These are phyloP conservation scores for Cystobasidium sp. DNA, from an alignment of 1,284 basidiomycete genomes.

Conservation along the genomic window DNA sequence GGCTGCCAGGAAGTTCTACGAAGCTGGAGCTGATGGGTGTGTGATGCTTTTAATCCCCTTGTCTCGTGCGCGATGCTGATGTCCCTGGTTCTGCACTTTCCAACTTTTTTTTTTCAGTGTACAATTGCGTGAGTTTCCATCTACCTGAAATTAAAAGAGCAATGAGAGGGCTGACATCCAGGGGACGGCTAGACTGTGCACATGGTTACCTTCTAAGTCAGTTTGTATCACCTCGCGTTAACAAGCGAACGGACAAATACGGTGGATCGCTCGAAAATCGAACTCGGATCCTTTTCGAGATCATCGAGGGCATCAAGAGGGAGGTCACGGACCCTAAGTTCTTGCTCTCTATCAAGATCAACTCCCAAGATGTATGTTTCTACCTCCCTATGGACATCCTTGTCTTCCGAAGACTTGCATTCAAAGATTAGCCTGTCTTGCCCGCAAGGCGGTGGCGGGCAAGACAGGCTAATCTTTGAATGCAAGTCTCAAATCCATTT, in stretches of 20 bases:
- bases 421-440: background rate
- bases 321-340: constrained; percentile 58
- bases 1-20: constrained; percentile 56
- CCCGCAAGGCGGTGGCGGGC: no score
- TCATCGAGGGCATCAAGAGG: constrained; percentile 57
- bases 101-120: constrained; percentile 54
- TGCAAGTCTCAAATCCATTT: no score
- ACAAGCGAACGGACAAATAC: constrained; percentile 59
- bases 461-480: no score
- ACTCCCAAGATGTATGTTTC: constrained; percentile 58
- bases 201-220: constrained; percentile 52
- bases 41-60: constrained; percentile 48
- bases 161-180: no score
- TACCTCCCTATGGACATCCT: background rate
- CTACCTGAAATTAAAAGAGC: no score
- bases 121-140: constrained; percentile 44
- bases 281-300: constrained; percentile 57
- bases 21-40: constrained; percentile 57
- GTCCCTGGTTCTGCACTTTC: background rate
- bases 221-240: constrained; percentile 71
- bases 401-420: background rate
- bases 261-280: constrained; percentile 60
- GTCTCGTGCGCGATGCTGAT: constrained; percentile 48
- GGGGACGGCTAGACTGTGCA: constrained; percentile 28
- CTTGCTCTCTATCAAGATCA: constrained; percentile 62